Percentiles rank a stretch among this genome's conserved stretches.
Conservation (phyloP, 2,329 filamentous ascomycete species). For the Amylocarpus encephaloides region DNA sequence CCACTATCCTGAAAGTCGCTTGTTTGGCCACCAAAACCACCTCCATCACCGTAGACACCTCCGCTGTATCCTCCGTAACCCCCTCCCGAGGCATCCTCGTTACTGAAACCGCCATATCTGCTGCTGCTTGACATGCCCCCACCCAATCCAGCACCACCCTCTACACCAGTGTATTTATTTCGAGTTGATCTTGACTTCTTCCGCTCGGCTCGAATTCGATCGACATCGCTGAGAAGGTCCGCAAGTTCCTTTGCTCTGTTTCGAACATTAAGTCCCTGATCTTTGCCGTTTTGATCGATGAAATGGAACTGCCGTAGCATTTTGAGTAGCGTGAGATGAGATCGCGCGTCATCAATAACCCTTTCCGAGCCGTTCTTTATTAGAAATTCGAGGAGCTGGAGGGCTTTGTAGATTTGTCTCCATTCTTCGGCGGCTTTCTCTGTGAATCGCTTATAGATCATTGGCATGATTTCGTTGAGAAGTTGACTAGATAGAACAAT, state of each 20-base stretch:
- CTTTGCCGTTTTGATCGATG: constrained; percentile 94
- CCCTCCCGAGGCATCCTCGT: constrained; percentile 60
- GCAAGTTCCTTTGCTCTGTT: constrained; percentile 94
- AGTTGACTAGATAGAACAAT: constrained; percentile 61
- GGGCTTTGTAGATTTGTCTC: constrained; percentile 98
- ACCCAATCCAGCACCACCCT: constrained; percentile 65
- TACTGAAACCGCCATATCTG: constrained; percentile 83
- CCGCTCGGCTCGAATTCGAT: constrained; percentile 70
- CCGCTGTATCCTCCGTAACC: constrained; percentile 60
- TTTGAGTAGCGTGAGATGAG: constrained; percentile 89
- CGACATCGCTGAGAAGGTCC: constrained; percentile 88
- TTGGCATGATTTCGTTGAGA: constrained; percentile 98
- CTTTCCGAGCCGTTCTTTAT: constrained; percentile 98
- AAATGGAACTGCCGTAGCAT: constrained; percentile 99
- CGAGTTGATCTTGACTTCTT: constrained; percentile 90
- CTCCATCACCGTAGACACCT: constrained; percentile 89
- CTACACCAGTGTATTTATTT: constrained; percentile 92
- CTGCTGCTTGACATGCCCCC: constrained; percentile 45
- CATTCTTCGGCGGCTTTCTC: constrained; percentile 98
- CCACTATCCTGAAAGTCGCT: constrained; percentile 61
- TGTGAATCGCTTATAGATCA: constrained; percentile 99
- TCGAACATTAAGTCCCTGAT: constrained; percentile 95
- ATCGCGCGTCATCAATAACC: constrained; percentile 93
- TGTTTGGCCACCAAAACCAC: constrained; percentile 77
- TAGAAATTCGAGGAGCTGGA: constrained; percentile 93